These are phyloP conservation scores for Berberis vulgaris DNA, from an alignment of 164 flowering plant genomes.

Conservation along the genomic window DNA sequence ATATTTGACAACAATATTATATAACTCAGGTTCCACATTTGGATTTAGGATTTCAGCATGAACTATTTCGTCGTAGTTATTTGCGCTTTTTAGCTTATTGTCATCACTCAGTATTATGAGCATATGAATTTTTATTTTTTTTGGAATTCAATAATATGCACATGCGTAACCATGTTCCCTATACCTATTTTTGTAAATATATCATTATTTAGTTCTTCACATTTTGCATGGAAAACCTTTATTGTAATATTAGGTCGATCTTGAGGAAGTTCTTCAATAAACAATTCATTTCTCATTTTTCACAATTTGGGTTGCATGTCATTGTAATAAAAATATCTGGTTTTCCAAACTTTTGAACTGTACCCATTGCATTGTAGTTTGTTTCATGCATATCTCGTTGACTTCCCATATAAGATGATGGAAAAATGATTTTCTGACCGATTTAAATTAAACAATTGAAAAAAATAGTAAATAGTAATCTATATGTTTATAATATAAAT, in stretches of 20 bases:
- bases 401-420: neutral
- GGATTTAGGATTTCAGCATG: neutral
- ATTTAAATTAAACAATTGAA: neutral
- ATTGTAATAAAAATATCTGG: neutral
- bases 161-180: neutral
- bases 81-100: neutral
- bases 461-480: too few relatives aligned
- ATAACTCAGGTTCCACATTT: neutral
- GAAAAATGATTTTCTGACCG: neutral
- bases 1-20: neutral
- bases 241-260: neutral
- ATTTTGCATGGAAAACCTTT: neutral
- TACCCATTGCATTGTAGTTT: neutral
- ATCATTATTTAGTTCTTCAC: neutral
- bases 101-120: neutral
- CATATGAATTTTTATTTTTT: neutral
- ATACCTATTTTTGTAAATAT: neutral
- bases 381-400: neutral
- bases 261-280: neutral
- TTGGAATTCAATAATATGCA: conserved; percentile 1
- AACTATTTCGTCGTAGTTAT: conserved; percentile 1
- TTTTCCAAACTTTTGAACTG: neutral
- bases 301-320: neutral
- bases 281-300: neutral
- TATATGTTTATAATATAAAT: too few relatives aligned